These are phyloP conservation scores for Coelomomyces lativittatus DNA, from an alignment of 371 early-diverging fungal species.

Conservation along the genomic window DNA sequence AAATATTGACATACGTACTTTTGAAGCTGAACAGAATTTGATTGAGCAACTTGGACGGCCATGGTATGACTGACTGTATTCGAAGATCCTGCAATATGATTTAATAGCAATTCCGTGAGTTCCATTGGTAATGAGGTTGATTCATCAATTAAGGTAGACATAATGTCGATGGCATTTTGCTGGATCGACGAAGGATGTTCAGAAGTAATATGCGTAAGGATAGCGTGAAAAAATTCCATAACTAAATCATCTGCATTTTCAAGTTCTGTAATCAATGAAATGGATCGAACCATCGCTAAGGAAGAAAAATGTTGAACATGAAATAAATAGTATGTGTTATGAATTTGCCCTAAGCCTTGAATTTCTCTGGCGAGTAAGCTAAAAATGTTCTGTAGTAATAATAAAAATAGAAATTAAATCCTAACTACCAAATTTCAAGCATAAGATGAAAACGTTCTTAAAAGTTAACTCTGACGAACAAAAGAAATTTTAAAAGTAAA, in stretches of 20 bases:
- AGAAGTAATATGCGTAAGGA: slow-evolving; percentile 46
- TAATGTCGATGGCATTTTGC: slow-evolving; percentile 58
- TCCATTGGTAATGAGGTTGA: slow-evolving; percentile 47
- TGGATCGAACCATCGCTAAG: slow-evolving; percentile 61
- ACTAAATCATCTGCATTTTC: slow-evolving; percentile 48
- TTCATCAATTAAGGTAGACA: slow-evolving; percentile 67
- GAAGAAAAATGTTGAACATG: slow-evolving; percentile 71
- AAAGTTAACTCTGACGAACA: no score
- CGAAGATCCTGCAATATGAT: slow-evolving; percentile 48
- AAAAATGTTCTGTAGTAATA: slow-evolving; percentile 61
- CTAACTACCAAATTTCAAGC: no score
- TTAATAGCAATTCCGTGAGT: slow-evolving; percentile 57
- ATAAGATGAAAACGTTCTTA: no score
- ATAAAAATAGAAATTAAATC: slow-evolving; percentile 1
- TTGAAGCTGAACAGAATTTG: slow-evolving; percentile 59
- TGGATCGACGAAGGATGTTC: slow-evolving; percentile 55
- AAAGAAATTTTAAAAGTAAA: no score
- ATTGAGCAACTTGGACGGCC: slow-evolving; percentile 61
- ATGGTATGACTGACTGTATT: no score
- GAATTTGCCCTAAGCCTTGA: slow-evolving; percentile 27
- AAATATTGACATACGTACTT: slow-evolving; percentile 74
- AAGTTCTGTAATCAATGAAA: slow-evolving; percentile 54
- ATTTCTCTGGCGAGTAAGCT: slow-evolving; percentile 57
- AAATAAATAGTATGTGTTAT: slow-evolving; percentile 41
- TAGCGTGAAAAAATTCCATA: slow-evolving; percentile 33